Percentiles rank a stretch among this genome's conserved stretches.
Conservation (phyloP, 441 rosid species). For the Gossypium davidsonii region DNA sequence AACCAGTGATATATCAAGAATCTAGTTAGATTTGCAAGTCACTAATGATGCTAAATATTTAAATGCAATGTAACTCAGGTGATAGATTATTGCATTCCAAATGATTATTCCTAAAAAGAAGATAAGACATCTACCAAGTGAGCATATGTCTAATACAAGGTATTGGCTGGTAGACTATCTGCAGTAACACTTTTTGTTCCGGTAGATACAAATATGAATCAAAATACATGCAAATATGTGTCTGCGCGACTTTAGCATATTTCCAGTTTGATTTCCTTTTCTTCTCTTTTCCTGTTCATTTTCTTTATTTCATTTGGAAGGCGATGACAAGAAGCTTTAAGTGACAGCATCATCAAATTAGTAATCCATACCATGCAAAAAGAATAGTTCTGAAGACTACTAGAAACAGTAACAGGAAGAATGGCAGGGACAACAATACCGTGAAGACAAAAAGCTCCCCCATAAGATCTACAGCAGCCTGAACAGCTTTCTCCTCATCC, state of each 20-base stretch:
- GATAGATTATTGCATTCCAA: background rate
- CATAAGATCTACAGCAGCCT: slow-evolving; percentile 86
- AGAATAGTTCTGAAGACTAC: background rate
- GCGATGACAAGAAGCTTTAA: background rate
- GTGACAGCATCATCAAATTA: background rate
- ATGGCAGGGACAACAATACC: slow-evolving; percentile 32
- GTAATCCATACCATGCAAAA: background rate
- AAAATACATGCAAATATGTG: background rate
- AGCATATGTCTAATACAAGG: background rate
- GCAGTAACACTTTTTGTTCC: background rate
- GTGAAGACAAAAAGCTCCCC: slow-evolving; percentile 83
- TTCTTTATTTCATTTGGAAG: background rate
- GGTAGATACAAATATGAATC: background rate
- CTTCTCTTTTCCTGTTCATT: background rate
- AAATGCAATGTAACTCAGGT: background rate
- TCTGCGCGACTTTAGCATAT: background rate
- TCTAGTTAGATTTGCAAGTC: background rate
- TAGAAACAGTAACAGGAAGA: background rate
- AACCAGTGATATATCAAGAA: background rate
- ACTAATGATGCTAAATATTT: background rate
- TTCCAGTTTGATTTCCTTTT: background rate
- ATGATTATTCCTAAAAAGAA: background rate
- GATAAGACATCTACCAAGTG: background rate
- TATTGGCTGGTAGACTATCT: background rate
- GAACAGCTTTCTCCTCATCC: slow-evolving; percentile 87